Evolutionary conservation across 306 rosid species (phyloP).

Genomic region (Fragaria iinumae): DNA sequence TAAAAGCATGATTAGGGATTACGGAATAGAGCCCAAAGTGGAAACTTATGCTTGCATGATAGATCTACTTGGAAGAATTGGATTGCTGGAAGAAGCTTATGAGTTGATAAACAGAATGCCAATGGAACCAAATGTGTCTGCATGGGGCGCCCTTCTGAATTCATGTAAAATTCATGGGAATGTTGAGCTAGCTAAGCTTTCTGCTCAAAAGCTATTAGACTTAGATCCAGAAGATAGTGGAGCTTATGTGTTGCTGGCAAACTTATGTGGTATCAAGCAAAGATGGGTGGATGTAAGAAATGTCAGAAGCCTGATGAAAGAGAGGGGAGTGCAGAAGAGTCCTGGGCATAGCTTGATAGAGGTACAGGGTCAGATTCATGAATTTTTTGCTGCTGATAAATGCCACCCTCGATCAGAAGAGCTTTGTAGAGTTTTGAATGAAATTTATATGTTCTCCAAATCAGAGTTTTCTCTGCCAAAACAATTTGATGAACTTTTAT

Average conservation of each 20-base stretch:
- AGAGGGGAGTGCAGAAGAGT: constrained; percentile 65
- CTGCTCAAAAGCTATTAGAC: constrained; percentile 48
- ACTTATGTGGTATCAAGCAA: constrained; percentile 50
- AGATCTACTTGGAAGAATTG: constrained; percentile 65
- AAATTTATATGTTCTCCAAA: constrained; percentile 41
- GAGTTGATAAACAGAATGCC: constrained; percentile 61
- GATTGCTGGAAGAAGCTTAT: constrained; percentile 62
- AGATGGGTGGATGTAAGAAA: constrained; percentile 68
- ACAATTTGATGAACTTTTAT: constrained; percentile 1
- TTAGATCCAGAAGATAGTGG: constrained; percentile 77
- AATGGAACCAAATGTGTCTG: constrained; percentile 61
- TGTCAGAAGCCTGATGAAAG: constrained; percentile 71
- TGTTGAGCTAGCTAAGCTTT: constrained; percentile 59
- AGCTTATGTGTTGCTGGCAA: constrained; percentile 54
- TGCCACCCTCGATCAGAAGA: constrained; percentile 63
- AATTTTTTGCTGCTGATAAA: constrained; percentile 70
- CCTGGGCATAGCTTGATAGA: constrained; percentile 76
- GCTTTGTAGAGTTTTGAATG: constrained; percentile 45
- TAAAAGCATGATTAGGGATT: constrained; percentile 45
- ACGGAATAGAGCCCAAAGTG: constrained; percentile 51
- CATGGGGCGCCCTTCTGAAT: constrained; percentile 82
- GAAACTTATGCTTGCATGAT: constrained; percentile 74
- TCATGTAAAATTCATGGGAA: constrained; percentile 67
- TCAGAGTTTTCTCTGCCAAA: constrained; percentile 30
- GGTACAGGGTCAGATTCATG: constrained; percentile 52